These are phyloP conservation scores for Epipyxis sp. DNA, from an alignment of 108 stramenopile genomes.

Conservation along the genomic window DNA sequence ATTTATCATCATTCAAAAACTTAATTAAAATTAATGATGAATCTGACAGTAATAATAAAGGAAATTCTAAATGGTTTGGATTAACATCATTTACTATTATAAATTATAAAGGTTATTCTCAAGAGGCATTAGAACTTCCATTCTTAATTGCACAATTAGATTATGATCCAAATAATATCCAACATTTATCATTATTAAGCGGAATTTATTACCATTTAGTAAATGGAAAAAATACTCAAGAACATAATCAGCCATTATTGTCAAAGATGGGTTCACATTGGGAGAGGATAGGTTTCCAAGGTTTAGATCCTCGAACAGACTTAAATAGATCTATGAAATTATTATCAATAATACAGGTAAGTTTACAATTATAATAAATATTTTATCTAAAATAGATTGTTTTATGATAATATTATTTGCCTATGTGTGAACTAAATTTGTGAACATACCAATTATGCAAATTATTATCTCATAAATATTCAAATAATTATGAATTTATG, in stretches of 20 bases:
- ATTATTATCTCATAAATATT: too few species aligned
- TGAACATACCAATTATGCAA: too few species aligned
- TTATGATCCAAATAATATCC: slow-evolving; percentile 3
- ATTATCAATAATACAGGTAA: not conserved
- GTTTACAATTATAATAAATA: too few species aligned
- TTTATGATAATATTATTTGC: too few species aligned
- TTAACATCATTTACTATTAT: too few species aligned
- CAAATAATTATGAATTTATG: too few species aligned
- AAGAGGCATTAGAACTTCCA: not conserved
- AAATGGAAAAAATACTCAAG: too few species aligned
- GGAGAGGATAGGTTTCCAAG: slow-evolving; percentile 28
- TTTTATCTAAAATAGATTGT: too few species aligned
- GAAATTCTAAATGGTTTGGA: not conserved
- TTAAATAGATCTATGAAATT: slow-evolving; percentile 32
- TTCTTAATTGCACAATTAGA: slow-evolving; percentile 23
- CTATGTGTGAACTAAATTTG: too few species aligned
- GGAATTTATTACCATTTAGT: not conserved
- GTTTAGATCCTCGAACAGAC: slow-evolving; percentile 21
- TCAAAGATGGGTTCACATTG: too few species aligned
- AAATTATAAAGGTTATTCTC: not conserved
- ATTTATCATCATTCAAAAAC: not conserved
- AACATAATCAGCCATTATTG: too few species aligned
- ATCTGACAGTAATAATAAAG: not conserved
- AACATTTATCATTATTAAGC: slow-evolving; percentile 11
- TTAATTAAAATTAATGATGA: not conserved